Base-by-base conservation (phyloP, 2,329 filamentous ascomycete genomes). In the Hymenoscyphus salicellus region DNA sequence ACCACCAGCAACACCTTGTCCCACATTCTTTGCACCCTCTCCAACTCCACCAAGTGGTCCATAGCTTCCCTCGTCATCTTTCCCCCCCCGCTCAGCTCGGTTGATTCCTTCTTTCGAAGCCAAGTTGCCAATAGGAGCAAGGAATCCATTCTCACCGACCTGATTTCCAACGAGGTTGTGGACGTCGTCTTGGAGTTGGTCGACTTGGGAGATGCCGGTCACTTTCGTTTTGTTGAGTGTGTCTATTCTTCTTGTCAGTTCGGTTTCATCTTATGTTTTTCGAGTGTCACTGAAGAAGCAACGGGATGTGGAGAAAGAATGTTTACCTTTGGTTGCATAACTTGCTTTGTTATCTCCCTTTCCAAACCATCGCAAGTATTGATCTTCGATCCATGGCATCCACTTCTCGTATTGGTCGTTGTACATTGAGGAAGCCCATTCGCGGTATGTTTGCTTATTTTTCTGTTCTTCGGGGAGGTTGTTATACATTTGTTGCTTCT, bases 321-420 rank as follows among this genome's bases (percentile, higher is more conserved):
- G 17, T 23, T 38, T 76, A 90, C 89, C 83, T 77, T 89, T 91
- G 1, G 88, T 83, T 5, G 85, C 80, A 72, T 92, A 92, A 74
- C 84, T 88, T 5, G 88, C 84, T 78, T 92, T 91, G 82, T 92
- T 92, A 74, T 91, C 88, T 68, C 88, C 89, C 72, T 88, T 90
- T 7, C 69, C 68, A 77, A 91, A 91, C 81, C 85, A 91, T 61
- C 82, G 81, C 32, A 92, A 82, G 75, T 90, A 91, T 65, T 86
- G 77, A 75, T 92, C 89, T 76, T 92, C 89, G 63, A 91, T 79
- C 89, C 89, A 92, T 0, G 89, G 89, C 75, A 91, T 83, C 89
- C 89, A 92, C 72, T 78, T 82, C 74, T 92, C 88, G 77, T 92
- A 91, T 76, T 91, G 86, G 62, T 84, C 78, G 78, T 90, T 87